Evolutionary conservation across 73 alveolate genomes (phyloP).

Genomic region (Tetrahymena elliotti): DNA sequence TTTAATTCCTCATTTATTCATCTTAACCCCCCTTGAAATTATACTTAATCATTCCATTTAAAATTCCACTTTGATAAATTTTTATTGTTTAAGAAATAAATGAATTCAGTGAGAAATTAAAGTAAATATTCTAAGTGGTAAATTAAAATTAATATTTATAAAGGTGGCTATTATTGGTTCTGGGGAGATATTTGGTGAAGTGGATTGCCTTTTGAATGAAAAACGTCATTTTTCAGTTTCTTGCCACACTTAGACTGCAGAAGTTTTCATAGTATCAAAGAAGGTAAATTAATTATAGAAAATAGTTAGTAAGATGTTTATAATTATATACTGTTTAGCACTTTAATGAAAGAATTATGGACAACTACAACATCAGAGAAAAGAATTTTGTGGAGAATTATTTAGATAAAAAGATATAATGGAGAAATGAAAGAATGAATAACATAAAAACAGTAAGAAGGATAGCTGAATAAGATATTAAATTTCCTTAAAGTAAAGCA

Average conservation of each 20-base stretch:
- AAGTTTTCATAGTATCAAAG: not conserved
- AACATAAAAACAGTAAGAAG: not conserved
- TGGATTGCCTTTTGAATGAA: not conserved
- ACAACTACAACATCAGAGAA: not conserved
- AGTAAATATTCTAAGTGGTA: no score
- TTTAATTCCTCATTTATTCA: no score
- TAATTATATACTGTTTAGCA: no score
- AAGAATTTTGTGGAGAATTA: not conserved
- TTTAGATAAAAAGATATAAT: not conserved
- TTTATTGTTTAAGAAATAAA: no score
- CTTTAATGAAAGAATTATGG: not conserved
- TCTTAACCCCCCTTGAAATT: no score
- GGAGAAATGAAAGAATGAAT: not conserved
- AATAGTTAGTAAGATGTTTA: no score
- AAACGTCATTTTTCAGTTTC: not conserved
- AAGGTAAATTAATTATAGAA: no score
- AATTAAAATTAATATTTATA: no score
- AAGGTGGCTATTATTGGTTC: not conserved
- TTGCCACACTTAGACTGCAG: not conserved
- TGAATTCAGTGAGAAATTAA: no score
- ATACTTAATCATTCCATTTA: no score
- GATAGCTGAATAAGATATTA: not conserved
- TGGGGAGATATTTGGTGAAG: not conserved
- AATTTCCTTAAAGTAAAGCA: not conserved
- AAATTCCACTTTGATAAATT: no score